A percentile compares a stretch with the other conserved stretches of the same genome.
These are phyloP conservation scores for Rhodotorula babjevae DNA, from an alignment of 768 basidiomycete species.

Conservation along the genomic window DNA sequence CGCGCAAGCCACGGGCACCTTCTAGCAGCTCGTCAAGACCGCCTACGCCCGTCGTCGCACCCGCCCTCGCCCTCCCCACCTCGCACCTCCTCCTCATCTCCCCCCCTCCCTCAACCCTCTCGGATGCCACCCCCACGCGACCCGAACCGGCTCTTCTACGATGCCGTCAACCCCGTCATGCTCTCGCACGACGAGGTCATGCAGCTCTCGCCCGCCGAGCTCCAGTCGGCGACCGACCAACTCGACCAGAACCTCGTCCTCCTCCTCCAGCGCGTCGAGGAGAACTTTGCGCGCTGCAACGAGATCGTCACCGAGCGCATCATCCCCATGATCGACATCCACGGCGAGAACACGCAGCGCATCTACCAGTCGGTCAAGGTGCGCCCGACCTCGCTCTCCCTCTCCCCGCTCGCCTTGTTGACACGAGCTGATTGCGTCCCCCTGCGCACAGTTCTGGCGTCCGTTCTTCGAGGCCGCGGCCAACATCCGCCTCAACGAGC, in stretches of 20 bases:
- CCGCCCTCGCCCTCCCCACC: neutral
- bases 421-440: neutral
- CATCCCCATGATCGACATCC: slow-evolving; percentile 82
- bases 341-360: slow-evolving; percentile 78
- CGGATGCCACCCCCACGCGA: slow-evolving; percentile 25
- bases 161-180: slow-evolving; percentile 28
- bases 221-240: slow-evolving; percentile 61
- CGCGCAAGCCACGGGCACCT: too few relatives aligned
- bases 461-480: slow-evolving; percentile 94
- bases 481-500: slow-evolving; percentile 65
- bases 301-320: slow-evolving; percentile 72
- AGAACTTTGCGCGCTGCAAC: slow-evolving; percentile 86
- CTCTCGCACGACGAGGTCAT: slow-evolving; percentile 20
- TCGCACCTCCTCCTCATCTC: neutral
- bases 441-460: slow-evolving; percentile 72
- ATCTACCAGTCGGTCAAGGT: slow-evolving; percentile 88
- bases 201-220: slow-evolving; percentile 23
- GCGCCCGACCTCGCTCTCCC: slow-evolving; percentile 40
- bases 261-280: slow-evolving; percentile 88
- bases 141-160: slow-evolving; percentile 31
- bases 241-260: slow-evolving; percentile 93
- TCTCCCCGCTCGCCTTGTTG: neutral
- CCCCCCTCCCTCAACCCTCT: neutral
- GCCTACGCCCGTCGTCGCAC: neutral
- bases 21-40: fast-evolving